These are phyloP conservation scores for Wolfiporia cocos DNA, from an alignment of 1,284 basidiomycete genomes.

Conservation along the genomic window DNA sequence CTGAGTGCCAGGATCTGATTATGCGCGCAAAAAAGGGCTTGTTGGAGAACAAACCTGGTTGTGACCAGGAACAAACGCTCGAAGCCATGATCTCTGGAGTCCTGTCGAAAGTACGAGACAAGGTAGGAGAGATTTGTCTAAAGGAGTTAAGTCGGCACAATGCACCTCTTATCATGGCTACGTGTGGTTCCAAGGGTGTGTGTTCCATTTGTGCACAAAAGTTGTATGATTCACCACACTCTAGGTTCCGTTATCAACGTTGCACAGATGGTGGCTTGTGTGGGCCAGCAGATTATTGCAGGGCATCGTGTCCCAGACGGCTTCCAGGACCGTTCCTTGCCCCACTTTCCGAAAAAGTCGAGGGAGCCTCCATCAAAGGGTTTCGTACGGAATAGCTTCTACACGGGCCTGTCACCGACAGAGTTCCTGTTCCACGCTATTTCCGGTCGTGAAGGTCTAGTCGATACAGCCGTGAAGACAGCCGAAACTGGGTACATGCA, in stretches of 20 bases:
- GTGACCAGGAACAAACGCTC: conserved; percentile 94
- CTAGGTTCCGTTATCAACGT: conserved; percentile 98
- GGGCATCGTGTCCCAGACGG: conserved; percentile 98
- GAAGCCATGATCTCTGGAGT: conserved; percentile 94
- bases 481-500: conserved; percentile 99
- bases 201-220: too few relatives aligned
- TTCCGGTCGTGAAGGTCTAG: conserved; percentile 96
- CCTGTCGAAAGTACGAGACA: conserved; percentile 91
- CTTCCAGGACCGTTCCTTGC: conserved; percentile 97
- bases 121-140: conserved; percentile 98
- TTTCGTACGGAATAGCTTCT: conserved; percentile 98
- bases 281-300: conserved; percentile 98
- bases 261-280: conserved; percentile 99
- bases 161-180: conserved; percentile 98
- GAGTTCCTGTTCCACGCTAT: conserved; percentile 99
- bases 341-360: conserved; percentile 98
- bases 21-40: conserved; percentile 87
- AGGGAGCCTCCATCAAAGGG: conserved; percentile 97
- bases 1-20: conserved; percentile 85
- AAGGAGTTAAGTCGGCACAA: conserved; percentile 94
- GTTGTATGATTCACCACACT: neutral
- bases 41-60: conserved; percentile 94
- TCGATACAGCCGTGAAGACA: conserved; percentile 99
- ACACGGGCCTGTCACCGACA: conserved; percentile 88
- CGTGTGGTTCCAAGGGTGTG: conserved; percentile 95